Evolutionary conservation across 306 rosid species (phyloP), one percentile per base, ranked within the genome.

Genomic region (Quercus dentata): DNA sequence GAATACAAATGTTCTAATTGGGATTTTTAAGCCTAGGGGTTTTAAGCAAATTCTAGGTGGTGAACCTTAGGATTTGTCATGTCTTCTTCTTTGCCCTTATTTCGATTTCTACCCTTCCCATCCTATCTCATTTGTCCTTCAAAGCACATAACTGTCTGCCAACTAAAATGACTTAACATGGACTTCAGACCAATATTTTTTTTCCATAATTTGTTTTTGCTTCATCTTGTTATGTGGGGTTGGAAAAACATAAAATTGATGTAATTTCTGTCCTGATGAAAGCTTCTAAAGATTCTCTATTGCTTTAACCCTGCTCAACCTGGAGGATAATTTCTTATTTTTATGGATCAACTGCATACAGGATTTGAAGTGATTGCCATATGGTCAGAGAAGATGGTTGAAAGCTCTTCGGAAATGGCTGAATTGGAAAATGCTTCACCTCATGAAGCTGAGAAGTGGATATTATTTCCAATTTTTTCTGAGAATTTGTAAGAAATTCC

Each of bases 341-440:
- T 73, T 54, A 87, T 77, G 74, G 81, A 71, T 84, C 55, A 73
- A 76, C 78, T 84, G 65, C 85, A 62, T 80, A 81, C 94, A 95
- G 99, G 97, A 84, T 93, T 95, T 87, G 92, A 95, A 80, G 82
- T 93, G 86, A 85, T 88, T 74, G 82, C 94, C 79, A 80, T 84
- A 75, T 93, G 94, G 98, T 85, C 96, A 71, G 99, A 93, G 86
- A 91, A 90, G 84, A 86, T 87, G 88, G 83, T 91, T 69, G 96
- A 91, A 81, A 93, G 78, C 90, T 92, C 99, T 76, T 76, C 91
- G 87, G 96, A 90, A 84, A 95, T 95, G 99, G 99, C 99, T 72
- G 99, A 91, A 86, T 70, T 95, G 88, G 99, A 95, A 93, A 95
- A 95, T 81, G 85, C 81, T 80, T 90, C 98, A 17, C 98, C 99